A percentile compares a stretch with the other conserved stretches of the same genome.
These are phyloP conservation scores for Agrostemma githago DNA, from an alignment of 148 eudicot genomes.

Conservation along the genomic window DNA sequence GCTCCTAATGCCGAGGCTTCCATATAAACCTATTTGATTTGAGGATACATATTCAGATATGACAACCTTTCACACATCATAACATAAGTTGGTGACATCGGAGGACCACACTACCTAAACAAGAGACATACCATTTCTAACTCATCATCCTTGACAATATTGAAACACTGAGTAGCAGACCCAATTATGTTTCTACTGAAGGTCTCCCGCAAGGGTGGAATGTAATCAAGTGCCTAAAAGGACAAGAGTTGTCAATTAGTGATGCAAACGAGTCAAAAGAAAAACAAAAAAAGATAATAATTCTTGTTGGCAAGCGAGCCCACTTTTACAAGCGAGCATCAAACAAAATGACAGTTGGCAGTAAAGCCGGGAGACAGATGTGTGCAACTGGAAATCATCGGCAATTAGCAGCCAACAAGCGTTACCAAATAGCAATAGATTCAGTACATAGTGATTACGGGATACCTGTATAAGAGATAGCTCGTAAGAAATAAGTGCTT, in stretches of 20 bases:
- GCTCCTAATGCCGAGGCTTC: conserved; percentile 37
- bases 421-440: conserved; percentile 3
- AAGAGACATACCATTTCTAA: conserved; percentile 46
- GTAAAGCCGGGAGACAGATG: background rate
- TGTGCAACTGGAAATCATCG: background rate
- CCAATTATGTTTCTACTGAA: conserved; percentile 26
- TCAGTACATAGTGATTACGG: background rate
- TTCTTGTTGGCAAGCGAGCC: background rate
- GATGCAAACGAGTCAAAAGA: background rate
- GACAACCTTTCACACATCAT: background rate
- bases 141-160: conserved; percentile 35
- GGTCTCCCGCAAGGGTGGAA: conserved; percentile 30
- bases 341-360: background rate
- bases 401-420: background rate
- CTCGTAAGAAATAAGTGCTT: conserved; percentile 58
- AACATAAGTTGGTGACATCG: background rate
- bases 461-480: conserved; percentile 56
- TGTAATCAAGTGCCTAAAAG: conserved; percentile 47
- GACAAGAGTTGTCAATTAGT: background rate
- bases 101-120: conserved; percentile 8
- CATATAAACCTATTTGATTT: conserved; percentile 41
- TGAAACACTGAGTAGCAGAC: conserved; percentile 38
- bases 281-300: background rate
- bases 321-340: background rate
- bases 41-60: background rate